Base-by-base conservation (phyloP, 2,329 filamentous ascomycete genomes). In the Neonectria coccinea region DNA sequence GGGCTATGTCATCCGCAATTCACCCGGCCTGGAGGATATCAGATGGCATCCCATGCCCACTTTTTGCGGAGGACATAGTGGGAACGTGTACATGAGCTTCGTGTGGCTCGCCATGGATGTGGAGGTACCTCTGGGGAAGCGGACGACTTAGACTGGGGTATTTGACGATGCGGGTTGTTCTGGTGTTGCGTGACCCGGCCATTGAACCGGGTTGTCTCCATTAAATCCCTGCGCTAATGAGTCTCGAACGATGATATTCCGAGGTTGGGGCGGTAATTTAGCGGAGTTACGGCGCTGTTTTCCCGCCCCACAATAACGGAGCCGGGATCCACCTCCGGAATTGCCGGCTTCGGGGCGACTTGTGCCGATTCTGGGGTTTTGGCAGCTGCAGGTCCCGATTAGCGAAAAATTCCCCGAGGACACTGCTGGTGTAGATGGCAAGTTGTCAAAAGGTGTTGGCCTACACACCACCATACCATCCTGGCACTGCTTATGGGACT, bases 111-210 rank as follows among this genome's bases (percentile, higher is more conserved):
- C 48, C 47, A 29, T 39, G 18, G 25, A 18, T 58, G 60, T 48
- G 55, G 60, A 63, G 33, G 60, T 58, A 55, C 33, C 50, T 62
- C 60, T 31, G 60, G 60, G 60, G 60, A 63, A 48, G 27, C 22
- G 22, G 14, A 33, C 50, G 42, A 50, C 60, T 58, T 58, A 58
- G 55, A 63, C 55, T 14, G 42, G 41, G 31, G 39, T 11, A 22
- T 33, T 41, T 33, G 48, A 50, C 55, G 55, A 42, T 31, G 50
- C 45, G 22, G 54, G 39, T 59, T 27, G 50, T 44, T 55, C 10
- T 44, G 31, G 39, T 58, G 60, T 55, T 22, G 58, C 10, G 12
- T 16, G 9, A 44, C 16, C 61, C 56, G 62, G 44, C 9, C n/a
- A 42, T 64, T 64, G 39, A 52, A 11, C 29, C 57, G 36, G 31